Evolutionary conservation across 73 alveolate genomes (phyloP).

Genomic region (Paraurostyla sp.): DNA sequence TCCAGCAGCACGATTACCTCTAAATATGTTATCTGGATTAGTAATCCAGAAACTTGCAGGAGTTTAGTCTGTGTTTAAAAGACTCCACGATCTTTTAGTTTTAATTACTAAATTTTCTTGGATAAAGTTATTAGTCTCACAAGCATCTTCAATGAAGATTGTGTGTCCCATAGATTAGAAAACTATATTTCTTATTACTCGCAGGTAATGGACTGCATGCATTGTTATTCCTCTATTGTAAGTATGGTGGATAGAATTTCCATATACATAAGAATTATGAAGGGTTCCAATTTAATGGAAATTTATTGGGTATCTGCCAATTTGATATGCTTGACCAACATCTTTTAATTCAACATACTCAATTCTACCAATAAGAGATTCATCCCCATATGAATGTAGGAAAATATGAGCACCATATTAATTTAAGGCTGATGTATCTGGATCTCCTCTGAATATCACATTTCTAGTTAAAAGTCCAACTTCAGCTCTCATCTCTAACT

Average conservation of each 20-base stretch:
- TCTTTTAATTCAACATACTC: conserved; percentile 79
- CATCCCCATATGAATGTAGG: conserved; percentile 80
- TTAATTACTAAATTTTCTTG: conserved; percentile 77
- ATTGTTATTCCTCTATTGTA: conserved; percentile 87
- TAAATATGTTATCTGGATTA: conserved; percentile 82
- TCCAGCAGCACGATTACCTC: conserved; percentile 90
- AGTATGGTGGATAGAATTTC: conserved; percentile 85
- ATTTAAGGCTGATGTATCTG: conserved; percentile 57
- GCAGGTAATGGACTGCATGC: conserved; percentile 84
- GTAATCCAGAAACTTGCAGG: conserved; percentile 93
- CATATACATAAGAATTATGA: conserved; percentile 79
- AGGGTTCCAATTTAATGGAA: conserved; percentile 88
- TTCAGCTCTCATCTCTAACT: conserved; percentile 82
- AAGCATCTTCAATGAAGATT: conserved; percentile 89
- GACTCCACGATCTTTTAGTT: conserved; percentile 70
- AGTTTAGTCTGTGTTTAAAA: conserved; percentile 85
- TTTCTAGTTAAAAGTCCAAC: conserved; percentile 89
- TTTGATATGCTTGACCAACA: conserved; percentile 88
- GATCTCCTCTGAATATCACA: conserved; percentile 79
- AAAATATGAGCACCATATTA: conserved; percentile 87
- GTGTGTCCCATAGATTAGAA: conserved; percentile 89
- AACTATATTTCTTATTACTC: conserved; percentile 80
- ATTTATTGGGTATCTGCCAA: conserved; percentile 94
- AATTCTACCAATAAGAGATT: conserved; percentile 79
- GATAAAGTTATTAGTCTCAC: conserved; percentile 80